Evolutionary conservation across 805 yeast genomes (phyloP).

Genomic region (Nakazawaea sp.): DNA sequence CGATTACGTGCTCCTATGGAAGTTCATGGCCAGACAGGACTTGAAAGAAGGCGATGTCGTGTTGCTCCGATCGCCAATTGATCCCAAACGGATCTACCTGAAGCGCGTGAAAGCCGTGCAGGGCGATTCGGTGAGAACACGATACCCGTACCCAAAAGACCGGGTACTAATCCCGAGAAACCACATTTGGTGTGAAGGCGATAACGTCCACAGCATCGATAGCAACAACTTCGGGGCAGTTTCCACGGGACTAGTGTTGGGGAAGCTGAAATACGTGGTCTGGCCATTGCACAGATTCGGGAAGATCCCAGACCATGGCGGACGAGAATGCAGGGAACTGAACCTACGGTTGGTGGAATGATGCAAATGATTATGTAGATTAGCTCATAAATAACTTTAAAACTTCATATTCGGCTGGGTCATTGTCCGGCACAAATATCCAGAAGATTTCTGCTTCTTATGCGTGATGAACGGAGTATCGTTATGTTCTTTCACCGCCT

Average conservation of each 20-base stretch:
- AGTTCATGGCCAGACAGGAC: slow-evolving; percentile 45
- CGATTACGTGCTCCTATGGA: slow-evolving; percentile 67
- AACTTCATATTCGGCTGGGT: slow-evolving; percentile 7
- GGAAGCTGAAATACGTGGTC: slow-evolving; percentile 60
- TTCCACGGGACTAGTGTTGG: slow-evolving; percentile 71
- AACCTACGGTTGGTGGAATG: not conserved
- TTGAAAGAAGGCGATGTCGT: slow-evolving; percentile 64
- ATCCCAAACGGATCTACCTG: slow-evolving; percentile 69
- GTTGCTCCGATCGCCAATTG: slow-evolving; percentile 70
- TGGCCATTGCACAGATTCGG: slow-evolving; percentile 66
- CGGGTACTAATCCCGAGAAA: slow-evolving; percentile 61
- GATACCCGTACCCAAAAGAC: slow-evolving; percentile 60
- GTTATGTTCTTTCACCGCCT: slow-evolving; percentile 16
- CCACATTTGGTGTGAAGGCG: slow-evolving; percentile 95
- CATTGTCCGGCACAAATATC: slow-evolving; percentile 3
- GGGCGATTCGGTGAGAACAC: slow-evolving; percentile 61
- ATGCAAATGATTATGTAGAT: not conserved
- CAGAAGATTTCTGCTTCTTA: slow-evolving; percentile 13
- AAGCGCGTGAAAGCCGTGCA: slow-evolving; percentile 74
- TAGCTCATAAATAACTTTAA: not conserved
- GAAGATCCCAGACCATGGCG: slow-evolving; percentile 39
- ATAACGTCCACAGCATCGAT: slow-evolving; percentile 77
- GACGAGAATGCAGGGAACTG: slow-evolving; percentile 37
- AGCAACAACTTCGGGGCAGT: slow-evolving; percentile 87
- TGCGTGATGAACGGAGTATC: slow-evolving; percentile 22